Percentiles rank a stretch among this genome's conserved stretches.
Evolutionary conservation across 1,139 yeast genomes (phyloP).

Genomic region (Candida anutae): DNA sequence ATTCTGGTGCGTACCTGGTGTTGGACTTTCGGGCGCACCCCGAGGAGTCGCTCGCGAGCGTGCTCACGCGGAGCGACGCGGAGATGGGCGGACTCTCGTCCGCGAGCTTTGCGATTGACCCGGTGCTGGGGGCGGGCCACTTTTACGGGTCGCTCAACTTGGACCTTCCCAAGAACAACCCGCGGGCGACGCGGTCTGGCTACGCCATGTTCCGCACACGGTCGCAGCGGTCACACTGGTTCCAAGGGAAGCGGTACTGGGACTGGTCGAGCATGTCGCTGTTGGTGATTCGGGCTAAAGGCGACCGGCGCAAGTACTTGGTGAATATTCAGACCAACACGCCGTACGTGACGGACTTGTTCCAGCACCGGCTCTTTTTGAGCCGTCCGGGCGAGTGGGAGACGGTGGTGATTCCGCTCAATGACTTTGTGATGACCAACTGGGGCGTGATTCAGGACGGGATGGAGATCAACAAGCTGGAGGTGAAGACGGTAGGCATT

Average conservation of each 20-base stretch:
- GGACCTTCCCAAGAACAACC: constrained; percentile 65
- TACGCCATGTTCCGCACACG: constrained; percentile 83
- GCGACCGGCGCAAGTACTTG: constrained; percentile 68
- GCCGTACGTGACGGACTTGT: constrained; percentile 70
- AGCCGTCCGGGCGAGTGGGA: constrained; percentile 79
- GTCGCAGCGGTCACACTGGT: constrained; percentile 50
- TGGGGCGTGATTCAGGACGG: constrained; percentile 77
- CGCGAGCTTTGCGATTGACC: constrained; percentile 42
- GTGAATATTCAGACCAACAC: constrained; percentile 78
- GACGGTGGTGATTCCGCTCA: constrained; percentile 67
- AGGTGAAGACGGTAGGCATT: constrained; percentile 67
- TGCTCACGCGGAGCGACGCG: constrained; percentile 60
- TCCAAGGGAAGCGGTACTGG: constrained; percentile 43
- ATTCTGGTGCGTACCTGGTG: too few relatives aligned
- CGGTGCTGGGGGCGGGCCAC: constrained; percentile 36
- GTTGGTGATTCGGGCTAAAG: constrained; percentile 63
- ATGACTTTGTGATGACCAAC: constrained; percentile 75
- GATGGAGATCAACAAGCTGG: constrained; percentile 49
- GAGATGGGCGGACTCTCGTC: constrained; percentile 76
- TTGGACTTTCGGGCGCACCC: constrained; percentile 49
- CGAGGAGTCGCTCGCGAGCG: constrained; percentile 30
- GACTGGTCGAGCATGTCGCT: constrained; percentile 56
- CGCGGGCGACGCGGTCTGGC: constrained; percentile 65
- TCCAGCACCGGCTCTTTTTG: constrained; percentile 73
- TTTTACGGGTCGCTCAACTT: constrained; percentile 69